Percentiles rank a stretch among this genome's conserved stretches.
phyloP scores from a whole-genome alignment of 202 grass and related monocot species.

The Sporobolus alterniflorus region DNA sequence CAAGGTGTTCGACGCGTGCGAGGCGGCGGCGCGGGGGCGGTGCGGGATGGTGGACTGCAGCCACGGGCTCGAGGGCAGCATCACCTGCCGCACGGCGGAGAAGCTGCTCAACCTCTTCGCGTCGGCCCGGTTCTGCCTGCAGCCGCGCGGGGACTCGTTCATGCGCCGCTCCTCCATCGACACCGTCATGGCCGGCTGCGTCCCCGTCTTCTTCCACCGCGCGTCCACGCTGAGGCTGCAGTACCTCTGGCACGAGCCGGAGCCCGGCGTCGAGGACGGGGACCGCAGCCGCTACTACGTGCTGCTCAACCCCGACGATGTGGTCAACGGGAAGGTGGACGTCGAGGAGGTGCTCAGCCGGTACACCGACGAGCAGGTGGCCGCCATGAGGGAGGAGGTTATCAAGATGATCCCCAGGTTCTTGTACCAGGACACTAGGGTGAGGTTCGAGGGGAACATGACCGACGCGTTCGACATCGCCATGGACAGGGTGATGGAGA shows the following conservation, averaged over 20 bases:
- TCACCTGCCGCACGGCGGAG: conserved; percentile 41
- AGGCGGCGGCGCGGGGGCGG: background rate
- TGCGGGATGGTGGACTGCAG: conserved; percentile 68
- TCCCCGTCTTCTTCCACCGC: conserved; percentile 78
- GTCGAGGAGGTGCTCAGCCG: conserved; percentile 53
- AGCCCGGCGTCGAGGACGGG: too few species aligned
- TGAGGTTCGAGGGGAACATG: conserved; percentile 27
- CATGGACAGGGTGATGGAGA: conserved; percentile 44
- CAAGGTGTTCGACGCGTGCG: conserved; percentile 53
- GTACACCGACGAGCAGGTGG: conserved; percentile 48
- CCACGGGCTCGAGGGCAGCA: conserved; percentile 33
- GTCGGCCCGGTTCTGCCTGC: conserved; percentile 57
- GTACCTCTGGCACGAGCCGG: conserved; percentile 64
- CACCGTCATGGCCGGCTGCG: conserved; percentile 62
- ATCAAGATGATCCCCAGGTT: conserved; percentile 73
- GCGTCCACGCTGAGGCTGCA: conserved; percentile 46
- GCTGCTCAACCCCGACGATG: conserved; percentile 32
- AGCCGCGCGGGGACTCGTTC: conserved; percentile 67
- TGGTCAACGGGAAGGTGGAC: conserved; percentile 44
- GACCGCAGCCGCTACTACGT: conserved; percentile 50
- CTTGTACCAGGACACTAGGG: conserved; percentile 55
- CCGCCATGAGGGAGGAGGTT: conserved; percentile 61
- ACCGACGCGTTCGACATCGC: conserved; percentile 57
- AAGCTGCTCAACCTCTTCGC: conserved; percentile 43
- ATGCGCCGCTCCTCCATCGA: conserved; percentile 69